Evolutionary conservation across 306 rosid genomes (phyloP), one percentile per base, ranked within the genome.

Genomic region (Sesbania bispinosa): DNA sequence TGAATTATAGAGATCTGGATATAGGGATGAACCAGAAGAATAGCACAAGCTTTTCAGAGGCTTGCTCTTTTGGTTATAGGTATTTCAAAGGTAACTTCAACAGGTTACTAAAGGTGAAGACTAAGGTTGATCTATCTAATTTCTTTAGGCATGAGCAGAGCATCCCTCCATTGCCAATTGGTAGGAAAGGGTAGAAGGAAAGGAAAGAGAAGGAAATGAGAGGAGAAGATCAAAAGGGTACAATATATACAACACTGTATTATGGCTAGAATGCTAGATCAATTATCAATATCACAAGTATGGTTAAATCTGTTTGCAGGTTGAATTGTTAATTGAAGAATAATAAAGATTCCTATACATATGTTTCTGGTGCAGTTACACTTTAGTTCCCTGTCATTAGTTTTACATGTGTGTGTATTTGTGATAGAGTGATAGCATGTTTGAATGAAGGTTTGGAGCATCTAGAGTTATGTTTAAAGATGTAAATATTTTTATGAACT

Each of bases 101-200:
- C 1, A 80, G 87, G 82, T 64, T 83, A 4, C 75, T 80, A 0
- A 67, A 41, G 77, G 85, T 83, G 38, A 83, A 83, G 52, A 41
- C 73, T 26, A 68, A 67, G 69, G 82, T 80, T 72, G 87, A 83
- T 74, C 87, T 85, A 11, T 74, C 55, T 15, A 80, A 80, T 73
- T 77, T 83, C 78, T 83, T 83, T 62, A 80, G 85, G 75, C 87
- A 83, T 15, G 87, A 83, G 30, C 87, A 83, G 63, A 83, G 87
- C 10, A 83, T 83, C 58, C 87, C 85, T 60, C 67, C 62, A 3
- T 39, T 76, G 20, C 45, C 74, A 38, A 35, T 13, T 42, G 51
- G 46, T 62, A 58, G 21, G 52, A 67, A 16, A 47, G 29, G 21
- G 71, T 55, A 81, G 18, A 58, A 19, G 69, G 33, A 10, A 62